phyloP scores from a whole-genome alignment of 1,284 basidiomycete genomes.

The Ceratobasidium theobromae region DNA sequence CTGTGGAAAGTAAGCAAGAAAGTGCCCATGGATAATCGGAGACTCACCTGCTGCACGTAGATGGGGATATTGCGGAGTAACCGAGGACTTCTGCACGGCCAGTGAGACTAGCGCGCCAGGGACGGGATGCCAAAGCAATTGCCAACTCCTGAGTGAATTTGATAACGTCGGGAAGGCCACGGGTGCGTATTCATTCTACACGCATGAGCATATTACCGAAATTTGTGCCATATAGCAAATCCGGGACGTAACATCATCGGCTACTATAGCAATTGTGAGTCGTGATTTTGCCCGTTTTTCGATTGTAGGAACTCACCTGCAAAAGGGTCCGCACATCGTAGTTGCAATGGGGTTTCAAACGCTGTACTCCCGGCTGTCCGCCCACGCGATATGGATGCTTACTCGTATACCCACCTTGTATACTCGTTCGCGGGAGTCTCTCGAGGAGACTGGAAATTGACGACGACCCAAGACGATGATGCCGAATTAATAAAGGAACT shows the following conservation, averaged over 20 bases:
- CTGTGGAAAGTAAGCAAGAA: constrained; percentile 11
- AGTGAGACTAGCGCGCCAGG: constrained; percentile 9
- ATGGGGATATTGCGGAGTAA: constrained; percentile 25
- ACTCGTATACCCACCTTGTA: constrained; percentile 10
- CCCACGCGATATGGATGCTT: constrained; percentile 7
- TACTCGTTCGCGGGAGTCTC: constrained; percentile 23
- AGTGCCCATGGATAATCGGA: not conserved
- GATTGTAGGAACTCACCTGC: not conserved
- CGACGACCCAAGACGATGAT: constrained; percentile 6
- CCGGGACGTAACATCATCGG: constrained; percentile 24
- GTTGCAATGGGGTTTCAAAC: constrained; percentile 1
- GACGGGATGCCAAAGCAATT: constrained; percentile 17
- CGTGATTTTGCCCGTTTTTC: not conserved
- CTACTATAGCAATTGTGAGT: constrained; percentile 20
- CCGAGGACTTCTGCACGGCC: constrained; percentile 16
- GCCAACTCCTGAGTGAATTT: not conserved
- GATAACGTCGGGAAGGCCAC: constrained; percentile 15
- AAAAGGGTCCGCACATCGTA: constrained; percentile 7
- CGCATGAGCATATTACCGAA: not conserved
- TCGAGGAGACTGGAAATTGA: constrained; percentile 11
- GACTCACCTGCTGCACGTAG: not conserved
- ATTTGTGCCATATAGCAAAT: not conserved
- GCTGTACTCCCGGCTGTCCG: constrained; percentile 2
- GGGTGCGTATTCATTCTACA: not conserved
- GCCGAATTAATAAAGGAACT: constrained; percentile 7